Evolutionary conservation across 495 filamentous ascomycete genomes (phyloP).

Genomic region (Penicillium fimorum): DNA sequence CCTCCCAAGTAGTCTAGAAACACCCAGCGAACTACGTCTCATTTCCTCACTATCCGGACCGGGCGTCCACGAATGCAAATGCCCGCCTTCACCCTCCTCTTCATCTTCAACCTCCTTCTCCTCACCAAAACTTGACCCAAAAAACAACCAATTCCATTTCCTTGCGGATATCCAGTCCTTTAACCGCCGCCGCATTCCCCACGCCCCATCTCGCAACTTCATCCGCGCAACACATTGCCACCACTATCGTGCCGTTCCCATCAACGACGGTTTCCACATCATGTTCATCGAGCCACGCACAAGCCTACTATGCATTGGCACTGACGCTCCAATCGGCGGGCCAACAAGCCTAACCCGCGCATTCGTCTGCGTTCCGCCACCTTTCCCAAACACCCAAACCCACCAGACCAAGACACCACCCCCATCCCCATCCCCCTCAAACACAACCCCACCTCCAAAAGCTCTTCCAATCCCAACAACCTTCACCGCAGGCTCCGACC

Average conservation of each 20-base stretch:
- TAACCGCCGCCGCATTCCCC: constrained; percentile 26
- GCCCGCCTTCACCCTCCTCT: constrained; percentile 15
- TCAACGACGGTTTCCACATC: constrained; percentile 68
- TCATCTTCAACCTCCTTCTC: background rate
- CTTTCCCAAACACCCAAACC: constrained; percentile 21
- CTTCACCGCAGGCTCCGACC: constrained; percentile 59
- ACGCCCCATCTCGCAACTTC: constrained; percentile 30
- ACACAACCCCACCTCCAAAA: constrained; percentile 32
- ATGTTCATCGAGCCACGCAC: constrained; percentile 66
- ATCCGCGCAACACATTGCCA: constrained; percentile 51
- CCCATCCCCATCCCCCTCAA: background rate
- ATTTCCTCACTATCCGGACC: constrained; percentile 64
- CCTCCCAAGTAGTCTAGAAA: constrained; percentile 53
- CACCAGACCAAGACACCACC: background rate
- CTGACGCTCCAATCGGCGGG: constrained; percentile 60
- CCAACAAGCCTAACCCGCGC: constrained; percentile 47
- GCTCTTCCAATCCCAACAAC: constrained; percentile 45
- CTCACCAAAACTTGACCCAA: constrained; percentile 25
- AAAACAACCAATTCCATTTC: constrained; percentile 34
- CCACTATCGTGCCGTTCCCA: constrained; percentile 65
- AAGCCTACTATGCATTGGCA: constrained; percentile 61
- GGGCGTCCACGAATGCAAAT: constrained; percentile 34
- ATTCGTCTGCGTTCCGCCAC: constrained; percentile 37
- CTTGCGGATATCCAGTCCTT: constrained; percentile 29
- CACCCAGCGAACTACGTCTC: constrained; percentile 53